Percentiles rank a stretch among this genome's conserved stretches.
phyloP scores from a whole-genome alignment of 148 eudicot species.

The Silene latifolia region DNA sequence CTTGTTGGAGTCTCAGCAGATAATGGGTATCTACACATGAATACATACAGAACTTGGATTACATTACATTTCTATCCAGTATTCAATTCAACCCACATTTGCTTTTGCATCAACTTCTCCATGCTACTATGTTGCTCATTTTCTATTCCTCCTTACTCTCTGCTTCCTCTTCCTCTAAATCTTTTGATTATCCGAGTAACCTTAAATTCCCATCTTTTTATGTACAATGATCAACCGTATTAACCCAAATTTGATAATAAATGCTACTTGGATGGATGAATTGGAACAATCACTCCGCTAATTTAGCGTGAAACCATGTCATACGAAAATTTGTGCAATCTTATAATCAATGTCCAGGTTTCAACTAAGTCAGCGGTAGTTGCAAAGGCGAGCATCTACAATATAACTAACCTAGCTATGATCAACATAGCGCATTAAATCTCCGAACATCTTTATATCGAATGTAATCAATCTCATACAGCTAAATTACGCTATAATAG shows the following conservation, averaged over 20 bases:
- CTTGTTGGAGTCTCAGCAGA: too few relatives aligned
- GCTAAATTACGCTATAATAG: too few relatives aligned
- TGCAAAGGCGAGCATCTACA: too few relatives aligned
- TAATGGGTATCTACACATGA: too few relatives aligned
- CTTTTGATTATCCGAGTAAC: neutral
- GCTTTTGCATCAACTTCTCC: neutral
- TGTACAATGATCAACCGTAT: slow-evolving; percentile 17
- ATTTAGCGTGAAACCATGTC: too few relatives aligned
- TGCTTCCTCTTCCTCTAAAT: too few relatives aligned
- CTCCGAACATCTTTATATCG: too few relatives aligned
- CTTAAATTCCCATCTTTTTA: neutral
- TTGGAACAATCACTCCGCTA: neutral
- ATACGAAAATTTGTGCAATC: neutral
- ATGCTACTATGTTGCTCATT: neutral
- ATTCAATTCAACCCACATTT: neutral
- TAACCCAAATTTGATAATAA: neutral
- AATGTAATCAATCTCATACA: too few relatives aligned
- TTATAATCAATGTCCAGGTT: too few relatives aligned
- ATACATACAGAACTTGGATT: neutral
- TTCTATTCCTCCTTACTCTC: neutral
- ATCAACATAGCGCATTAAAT: too few relatives aligned
- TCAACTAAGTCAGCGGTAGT: too few relatives aligned
- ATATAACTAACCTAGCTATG: too few relatives aligned
- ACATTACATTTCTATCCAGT: neutral
- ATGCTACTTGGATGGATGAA: neutral